Percentiles rank a stretch among this genome's conserved stretches.
Evolutionary conservation across 2,329 filamentous ascomycete species (phyloP).

Genomic region (Sarocladiaceae sp.): DNA sequence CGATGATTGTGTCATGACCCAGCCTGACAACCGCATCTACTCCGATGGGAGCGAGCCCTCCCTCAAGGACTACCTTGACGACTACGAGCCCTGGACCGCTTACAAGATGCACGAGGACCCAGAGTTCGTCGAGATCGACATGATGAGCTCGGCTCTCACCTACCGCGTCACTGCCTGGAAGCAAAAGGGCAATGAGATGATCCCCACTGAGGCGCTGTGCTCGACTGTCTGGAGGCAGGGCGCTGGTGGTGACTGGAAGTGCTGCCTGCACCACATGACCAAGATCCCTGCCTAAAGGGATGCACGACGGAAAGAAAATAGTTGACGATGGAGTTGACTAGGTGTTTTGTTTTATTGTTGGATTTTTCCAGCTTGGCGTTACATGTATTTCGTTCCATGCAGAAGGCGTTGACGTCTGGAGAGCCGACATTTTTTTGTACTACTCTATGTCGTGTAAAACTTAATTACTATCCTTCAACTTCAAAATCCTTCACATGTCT

Average conservation of each 20-base stretch:
- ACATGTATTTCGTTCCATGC: not conserved
- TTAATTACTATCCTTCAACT: not conserved
- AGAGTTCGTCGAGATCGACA: slow-evolving; percentile 32
- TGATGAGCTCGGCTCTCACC: slow-evolving; percentile 27
- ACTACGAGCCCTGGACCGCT: slow-evolving; percentile 29
- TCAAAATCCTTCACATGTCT: too few species aligned
- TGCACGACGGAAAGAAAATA: not conserved
- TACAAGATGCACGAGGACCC: slow-evolving; percentile 31
- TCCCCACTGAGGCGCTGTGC: slow-evolving; percentile 28
- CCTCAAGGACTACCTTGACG: slow-evolving; percentile 26
- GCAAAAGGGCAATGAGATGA: slow-evolving; percentile 23
- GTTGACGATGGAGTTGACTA: not conserved
- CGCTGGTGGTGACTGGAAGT: slow-evolving; percentile 29
- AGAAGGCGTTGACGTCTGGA: not conserved
- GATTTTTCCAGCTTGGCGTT: not conserved
- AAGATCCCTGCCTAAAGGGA: slow-evolving; percentile 10
- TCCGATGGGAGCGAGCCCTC: slow-evolving; percentile 26
- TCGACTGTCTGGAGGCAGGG: slow-evolving; percentile 29
- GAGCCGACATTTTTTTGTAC: slow-evolving; percentile 4
- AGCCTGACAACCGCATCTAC: slow-evolving; percentile 26
- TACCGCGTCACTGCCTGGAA: slow-evolving; percentile 29
- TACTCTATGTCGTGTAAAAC: not conserved
- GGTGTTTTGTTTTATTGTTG: not conserved
- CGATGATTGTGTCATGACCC: slow-evolving; percentile 27
- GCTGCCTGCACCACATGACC: slow-evolving; percentile 29